phyloP scores from a whole-genome alignment of 805 yeast species.

The Kodamaea fukazawae region DNA sequence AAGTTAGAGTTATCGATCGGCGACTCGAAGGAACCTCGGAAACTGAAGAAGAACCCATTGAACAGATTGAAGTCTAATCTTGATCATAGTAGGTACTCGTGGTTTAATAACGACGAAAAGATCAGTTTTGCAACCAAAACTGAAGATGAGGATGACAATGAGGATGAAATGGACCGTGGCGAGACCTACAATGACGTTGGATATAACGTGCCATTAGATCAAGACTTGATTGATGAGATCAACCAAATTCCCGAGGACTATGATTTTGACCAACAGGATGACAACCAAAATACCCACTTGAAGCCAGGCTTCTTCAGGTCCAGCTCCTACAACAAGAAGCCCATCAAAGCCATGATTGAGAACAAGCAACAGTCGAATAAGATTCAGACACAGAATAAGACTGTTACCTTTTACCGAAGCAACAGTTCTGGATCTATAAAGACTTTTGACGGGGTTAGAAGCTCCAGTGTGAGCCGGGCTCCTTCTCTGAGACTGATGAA shows the following conservation, averaged over 20 bases:
- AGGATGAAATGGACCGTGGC: not conserved
- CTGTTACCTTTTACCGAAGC: slow-evolving; percentile 41
- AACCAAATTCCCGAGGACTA: slow-evolving; percentile 48
- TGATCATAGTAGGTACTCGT: slow-evolving; percentile 24
- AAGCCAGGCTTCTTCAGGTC: slow-evolving; percentile 25
- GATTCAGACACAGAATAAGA: slow-evolving; percentile 36
- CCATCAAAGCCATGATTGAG: slow-evolving; percentile 26
- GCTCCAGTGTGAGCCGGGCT: slow-evolving; percentile 25
- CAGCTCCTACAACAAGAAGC: slow-evolving; percentile 39
- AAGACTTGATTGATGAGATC: slow-evolving; percentile 49
- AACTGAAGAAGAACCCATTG: slow-evolving; percentile 2
- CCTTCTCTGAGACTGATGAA: slow-evolving; percentile 29
- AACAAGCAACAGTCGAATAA: slow-evolving; percentile 26
- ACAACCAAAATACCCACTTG: not conserved
- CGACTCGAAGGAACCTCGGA: not conserved
- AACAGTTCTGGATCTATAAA: slow-evolving; percentile 17
- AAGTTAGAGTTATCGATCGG: slow-evolving; percentile 11
- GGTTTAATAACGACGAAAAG: slow-evolving; percentile 30
- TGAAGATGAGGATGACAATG: slow-evolving; percentile 4
- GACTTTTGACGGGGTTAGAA: slow-evolving; percentile 12
- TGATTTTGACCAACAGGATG: slow-evolving; percentile 33
- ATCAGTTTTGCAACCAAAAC: slow-evolving; percentile 12
- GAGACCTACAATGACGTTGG: slow-evolving; percentile 3
- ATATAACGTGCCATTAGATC: slow-evolving; percentile 18
- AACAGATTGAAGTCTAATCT: not conserved